Base-by-base conservation (phyloP, 2,329 filamentous ascomycete genomes). In the Fusarium lyarnte region DNA sequence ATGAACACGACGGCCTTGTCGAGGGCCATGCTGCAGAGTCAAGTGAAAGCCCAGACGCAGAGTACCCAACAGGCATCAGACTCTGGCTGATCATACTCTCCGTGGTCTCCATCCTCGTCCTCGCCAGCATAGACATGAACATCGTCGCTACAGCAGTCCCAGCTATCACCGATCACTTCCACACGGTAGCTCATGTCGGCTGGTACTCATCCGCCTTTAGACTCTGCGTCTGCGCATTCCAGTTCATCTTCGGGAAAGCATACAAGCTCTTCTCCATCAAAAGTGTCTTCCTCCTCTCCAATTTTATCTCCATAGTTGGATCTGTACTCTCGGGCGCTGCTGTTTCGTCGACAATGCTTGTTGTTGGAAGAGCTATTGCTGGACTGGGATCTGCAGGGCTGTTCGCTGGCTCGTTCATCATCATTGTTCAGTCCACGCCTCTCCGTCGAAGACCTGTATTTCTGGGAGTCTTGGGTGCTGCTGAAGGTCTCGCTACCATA, bases 321-420 rank as follows among this genome's bases (percentile, higher is more conserved):
- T 84, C 82, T 2, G 54, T 87, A 1, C 77, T 88, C 7, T 87
- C 85, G 45, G 86, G 69, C 66, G 17, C 81, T 71, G 83, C 85
- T 0, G 78, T 72, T 0, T 82, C 76, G 19, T 83, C 82, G 0
- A 75, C 76, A 0, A 82, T 83, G 78, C 81, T 87, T 41, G 86
- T 87, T 38, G 67, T 83, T 5, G 85, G 85, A 0, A 78, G 86
- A 13, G 86, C 85, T 0, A 76, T 87, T 2, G 82, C 85, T 1
- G 85, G 86, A 0, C 67, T 81, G 0, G 85, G 85, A 0, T 81
- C 80, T 5, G 81, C 84, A 9, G 85, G 81, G 0, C 62, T 86
- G 1, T 82, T 83, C 33, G 79, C 79, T 0, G 84, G 85, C 3
- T 74, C 65, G 8, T 75, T 77, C 31, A 47, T 66, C 17, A 66